phyloP scores from a whole-genome alignment of 805 yeast species.

The Hemisphaericaspora nanyangensis region DNA sequence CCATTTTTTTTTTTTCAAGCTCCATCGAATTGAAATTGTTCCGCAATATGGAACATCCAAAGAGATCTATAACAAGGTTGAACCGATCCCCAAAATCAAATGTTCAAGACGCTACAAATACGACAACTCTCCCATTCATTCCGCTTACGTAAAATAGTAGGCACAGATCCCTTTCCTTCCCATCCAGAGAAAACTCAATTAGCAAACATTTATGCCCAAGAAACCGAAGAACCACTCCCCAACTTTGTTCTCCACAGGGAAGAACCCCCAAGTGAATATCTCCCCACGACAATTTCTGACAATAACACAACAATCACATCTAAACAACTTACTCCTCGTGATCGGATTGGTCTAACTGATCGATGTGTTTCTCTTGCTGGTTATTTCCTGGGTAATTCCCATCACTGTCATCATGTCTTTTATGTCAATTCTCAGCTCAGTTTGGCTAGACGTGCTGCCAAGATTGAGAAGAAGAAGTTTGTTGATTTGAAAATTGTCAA shows the following conservation, averaged over 20 bases:
- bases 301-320: not conserved
- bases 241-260: not conserved
- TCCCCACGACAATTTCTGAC: not conserved
- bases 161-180: too few species aligned
- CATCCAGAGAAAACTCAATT: too few species aligned
- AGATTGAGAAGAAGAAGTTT: conserved; percentile 28
- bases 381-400: conserved; percentile 38
- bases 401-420: conserved; percentile 34
- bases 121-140: not conserved
- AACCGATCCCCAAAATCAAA: too few species aligned
- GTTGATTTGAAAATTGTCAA: conserved; percentile 66
- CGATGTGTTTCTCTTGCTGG: conserved; percentile 26
- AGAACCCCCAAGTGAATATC: not conserved
- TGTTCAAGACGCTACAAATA: not conserved
- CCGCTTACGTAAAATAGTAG: not conserved
- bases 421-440: conserved; percentile 4
- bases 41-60: too few species aligned
- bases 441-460: conserved; percentile 23
- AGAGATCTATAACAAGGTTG: too few species aligned
- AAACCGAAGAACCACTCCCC: too few species aligned
- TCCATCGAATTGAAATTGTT: too few species aligned
- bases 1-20: too few species aligned
- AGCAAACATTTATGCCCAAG: too few species aligned
- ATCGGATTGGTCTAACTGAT: not conserved
- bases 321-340: not conserved